Evolutionary conservation across 371 early-diverging fungal genomes (phyloP).

Genomic region (Rhizopus arrhizus): DNA sequence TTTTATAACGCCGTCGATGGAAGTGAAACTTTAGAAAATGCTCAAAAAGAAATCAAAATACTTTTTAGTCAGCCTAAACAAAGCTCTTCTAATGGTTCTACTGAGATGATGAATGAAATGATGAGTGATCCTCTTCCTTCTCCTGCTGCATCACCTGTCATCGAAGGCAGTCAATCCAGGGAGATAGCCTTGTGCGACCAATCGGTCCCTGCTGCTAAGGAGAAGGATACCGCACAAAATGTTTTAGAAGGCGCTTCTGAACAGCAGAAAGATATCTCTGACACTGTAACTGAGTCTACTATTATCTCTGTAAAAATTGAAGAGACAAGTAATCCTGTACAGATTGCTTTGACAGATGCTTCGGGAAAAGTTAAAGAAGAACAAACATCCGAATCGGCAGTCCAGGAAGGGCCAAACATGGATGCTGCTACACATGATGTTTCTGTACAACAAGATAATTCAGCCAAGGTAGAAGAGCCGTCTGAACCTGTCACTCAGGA

Average conservation of each 20-base stretch:
- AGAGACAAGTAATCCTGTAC: neutral
- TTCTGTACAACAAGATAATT: neutral
- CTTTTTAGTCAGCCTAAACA: slow-evolving; percentile 5
- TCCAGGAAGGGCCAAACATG: neutral
- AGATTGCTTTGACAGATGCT: too few species aligned
- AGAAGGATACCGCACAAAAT: neutral
- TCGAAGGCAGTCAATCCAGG: neutral
- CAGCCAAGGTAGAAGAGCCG: neutral
- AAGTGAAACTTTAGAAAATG: slow-evolving; percentile 65
- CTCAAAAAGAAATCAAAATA: slow-evolving; percentile 64
- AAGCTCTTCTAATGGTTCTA: neutral
- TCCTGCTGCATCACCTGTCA: neutral
- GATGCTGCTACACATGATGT: neutral
- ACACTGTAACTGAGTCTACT: too few species aligned
- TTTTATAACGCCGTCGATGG: slow-evolving; percentile 76
- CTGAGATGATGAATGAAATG: neutral
- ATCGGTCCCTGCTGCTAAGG: neutral
- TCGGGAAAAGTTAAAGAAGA: too few species aligned
- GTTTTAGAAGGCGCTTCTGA: too few species aligned
- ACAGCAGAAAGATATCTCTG: too few species aligned
- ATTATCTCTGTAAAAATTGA: too few species aligned
- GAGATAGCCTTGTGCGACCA: neutral
- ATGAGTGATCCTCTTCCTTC: slow-evolving; percentile 1
- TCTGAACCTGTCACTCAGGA: neutral
- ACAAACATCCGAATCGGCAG: neutral